phyloP scores from a whole-genome alignment of 2,329 filamentous ascomycete species.

The Aspergillus sp. region DNA sequence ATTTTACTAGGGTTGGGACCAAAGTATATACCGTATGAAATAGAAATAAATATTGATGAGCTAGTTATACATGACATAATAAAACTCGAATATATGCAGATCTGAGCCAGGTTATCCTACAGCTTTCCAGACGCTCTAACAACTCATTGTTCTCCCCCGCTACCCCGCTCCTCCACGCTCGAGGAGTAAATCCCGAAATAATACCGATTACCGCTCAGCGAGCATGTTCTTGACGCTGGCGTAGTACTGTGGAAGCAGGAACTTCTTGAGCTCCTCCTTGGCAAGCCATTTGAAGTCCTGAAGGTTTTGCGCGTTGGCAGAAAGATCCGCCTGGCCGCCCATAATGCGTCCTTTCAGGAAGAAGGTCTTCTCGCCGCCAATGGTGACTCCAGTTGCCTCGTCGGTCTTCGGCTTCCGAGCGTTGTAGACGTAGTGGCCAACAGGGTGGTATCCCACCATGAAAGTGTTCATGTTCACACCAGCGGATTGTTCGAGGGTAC shows the following conservation, averaged over 20 bases:
- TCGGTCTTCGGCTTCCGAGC: constrained; percentile 51
- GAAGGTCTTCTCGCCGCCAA: constrained; percentile 78
- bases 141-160: background rate
- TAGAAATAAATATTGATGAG: constrained; percentile 20
- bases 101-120: constrained; percentile 15
- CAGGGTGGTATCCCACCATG: constrained; percentile 86
- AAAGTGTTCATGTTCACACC: constrained; percentile 98
- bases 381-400: constrained; percentile 36
- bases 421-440: constrained; percentile 72
- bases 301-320: constrained; percentile 68
- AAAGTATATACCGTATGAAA: background rate
- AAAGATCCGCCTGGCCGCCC: constrained; percentile 87
- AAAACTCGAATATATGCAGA: constrained; percentile 37
- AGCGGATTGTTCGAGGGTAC: constrained; percentile 72
- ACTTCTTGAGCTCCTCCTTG: constrained; percentile 77
- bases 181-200: background rate
- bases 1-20: background rate
- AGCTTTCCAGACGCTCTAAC: constrained; percentile 9
- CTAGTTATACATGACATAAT: constrained; percentile 40
- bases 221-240: constrained; percentile 78
- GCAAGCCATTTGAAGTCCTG: constrained; percentile 90
- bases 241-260: constrained; percentile 70
- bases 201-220: constrained; percentile 63
- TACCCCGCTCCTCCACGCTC: background rate
- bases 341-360: constrained; percentile 96